Evolutionary conservation across 2,329 filamentous ascomycete species (phyloP), one percentile per base, ranked within the genome.

Genomic region (Curvularia sp.): DNA sequence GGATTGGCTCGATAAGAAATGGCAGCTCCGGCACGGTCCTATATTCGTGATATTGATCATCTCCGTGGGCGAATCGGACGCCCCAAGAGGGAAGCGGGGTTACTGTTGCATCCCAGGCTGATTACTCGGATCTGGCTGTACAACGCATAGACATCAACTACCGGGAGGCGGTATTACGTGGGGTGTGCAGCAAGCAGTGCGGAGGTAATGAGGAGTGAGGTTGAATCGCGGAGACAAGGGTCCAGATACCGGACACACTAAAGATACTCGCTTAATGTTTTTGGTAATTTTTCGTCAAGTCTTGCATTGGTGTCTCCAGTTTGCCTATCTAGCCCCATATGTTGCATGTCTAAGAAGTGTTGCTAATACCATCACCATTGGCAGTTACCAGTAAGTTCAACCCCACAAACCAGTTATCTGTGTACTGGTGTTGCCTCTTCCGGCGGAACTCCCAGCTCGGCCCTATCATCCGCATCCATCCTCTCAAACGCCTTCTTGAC

Each of bases 401-500:
- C 26, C 24, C 24, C 2, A 15, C 33, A 26, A 42, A 18, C 2
- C 12, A 26, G 38, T 49, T 64, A 70, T 51, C 63, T 62, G 38
- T 63, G 57, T 46, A 59, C 47, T 63, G 65, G 58, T 35, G 57
- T 55, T 35, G 56, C 48, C 44, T 65, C 72, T 38, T 69, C 66
- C 22, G 70, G 58, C 22, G 70, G 55, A 30, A 70, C 68, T 26
- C 73, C 76, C 50, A 72, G 49, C 67, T 82, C 80, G n/a, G 75
- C 76, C 56, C 78, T 70, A 9, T 81, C 79, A 38, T 73, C 76
- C 2, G 73, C 64, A 68, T 92, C 89, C 81, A 94, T 87, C 57
- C 91, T 83, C 55, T 85, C 83, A 72, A 92, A 88, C 0, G 90
- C 91, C 68, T 86, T 88, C 55, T 84, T 77, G 28, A 93, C 90